Evolutionary conservation across 768 basidiomycete genomes (phyloP).

Genomic region (Leucosporidium creatinivorum): DNA sequence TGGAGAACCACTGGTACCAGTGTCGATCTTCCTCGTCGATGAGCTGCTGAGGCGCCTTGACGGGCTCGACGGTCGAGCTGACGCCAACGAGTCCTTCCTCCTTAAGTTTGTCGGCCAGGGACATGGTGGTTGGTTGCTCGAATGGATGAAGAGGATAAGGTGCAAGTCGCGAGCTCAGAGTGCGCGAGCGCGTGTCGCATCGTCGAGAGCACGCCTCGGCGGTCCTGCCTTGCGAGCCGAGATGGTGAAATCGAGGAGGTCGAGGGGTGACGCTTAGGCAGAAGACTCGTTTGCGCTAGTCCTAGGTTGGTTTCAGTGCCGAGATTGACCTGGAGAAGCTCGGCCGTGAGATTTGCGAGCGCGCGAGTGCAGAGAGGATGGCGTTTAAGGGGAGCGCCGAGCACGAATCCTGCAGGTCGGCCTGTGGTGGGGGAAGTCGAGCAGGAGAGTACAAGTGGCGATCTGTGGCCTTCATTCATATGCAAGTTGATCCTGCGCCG

Average conservation of each 20-base stretch:
- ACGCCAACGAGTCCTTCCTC: neutral
- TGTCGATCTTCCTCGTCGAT: neutral
- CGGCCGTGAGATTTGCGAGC: neutral
- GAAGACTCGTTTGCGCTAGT: too few species aligned
- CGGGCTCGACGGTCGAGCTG: neutral
- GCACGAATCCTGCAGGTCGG: too few species aligned
- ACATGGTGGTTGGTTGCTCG: neutral
- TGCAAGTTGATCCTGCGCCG: too few species aligned
- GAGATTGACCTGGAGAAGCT: too few species aligned
- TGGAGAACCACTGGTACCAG: neutral
- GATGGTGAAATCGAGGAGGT: neutral
- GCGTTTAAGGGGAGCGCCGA: neutral
- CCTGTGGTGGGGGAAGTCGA: too few species aligned
- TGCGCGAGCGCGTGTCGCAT: too few species aligned
- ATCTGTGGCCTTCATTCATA: too few species aligned
- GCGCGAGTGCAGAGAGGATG: neutral
- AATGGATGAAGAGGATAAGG: too few species aligned
- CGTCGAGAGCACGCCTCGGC: neutral
- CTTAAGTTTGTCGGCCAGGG: neutral
- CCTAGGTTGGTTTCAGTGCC: too few species aligned
- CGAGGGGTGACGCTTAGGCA: too few species aligned
- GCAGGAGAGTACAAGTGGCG: too few species aligned
- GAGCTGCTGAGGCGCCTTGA: neutral
- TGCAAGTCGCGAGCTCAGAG: too few species aligned
- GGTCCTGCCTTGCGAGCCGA: neutral